Conservation (phyloP, 169 alveolate species). For the Theileria annulata region DNA sequence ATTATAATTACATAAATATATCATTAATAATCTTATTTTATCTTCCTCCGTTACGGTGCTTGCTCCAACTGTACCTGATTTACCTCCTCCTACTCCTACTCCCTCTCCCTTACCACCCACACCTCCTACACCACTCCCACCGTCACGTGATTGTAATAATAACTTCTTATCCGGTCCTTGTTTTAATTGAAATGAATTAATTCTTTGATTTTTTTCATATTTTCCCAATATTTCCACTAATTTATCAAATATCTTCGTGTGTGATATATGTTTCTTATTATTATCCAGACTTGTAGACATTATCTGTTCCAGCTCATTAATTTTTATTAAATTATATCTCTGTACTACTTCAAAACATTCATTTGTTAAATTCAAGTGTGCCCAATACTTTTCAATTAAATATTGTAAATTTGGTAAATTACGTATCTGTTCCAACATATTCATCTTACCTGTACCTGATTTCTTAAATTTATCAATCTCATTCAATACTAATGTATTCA, state of each 20-base stretch:
- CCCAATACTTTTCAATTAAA: slow-evolving; percentile 79
- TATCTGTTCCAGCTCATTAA: slow-evolving; percentile 76
- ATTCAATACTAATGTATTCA: slow-evolving; percentile 74
- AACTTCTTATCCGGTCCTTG: not conserved
- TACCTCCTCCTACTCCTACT: slow-evolving; percentile 38
- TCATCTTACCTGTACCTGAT: slow-evolving; percentile 60
- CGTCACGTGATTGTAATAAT: not conserved
- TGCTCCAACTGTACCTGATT: slow-evolving; percentile 68
- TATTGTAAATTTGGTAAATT: slow-evolving; percentile 77
- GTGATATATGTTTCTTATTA: slow-evolving; percentile 70
- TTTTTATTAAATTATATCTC: slow-evolving; percentile 46
- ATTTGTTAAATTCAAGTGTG: slow-evolving; percentile 74
- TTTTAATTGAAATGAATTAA: not conserved
- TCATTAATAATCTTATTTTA: no score
- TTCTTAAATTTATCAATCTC: slow-evolving; percentile 74
- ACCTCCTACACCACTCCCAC: not conserved
- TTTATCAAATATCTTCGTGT: slow-evolving; percentile 34
- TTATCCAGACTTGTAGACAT: slow-evolving; percentile 76
- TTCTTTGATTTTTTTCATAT: slow-evolving; percentile 12
- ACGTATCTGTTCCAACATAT: slow-evolving; percentile 73
- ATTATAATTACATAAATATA: no score
- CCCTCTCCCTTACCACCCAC: no score
- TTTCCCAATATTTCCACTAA: slow-evolving; percentile 28
- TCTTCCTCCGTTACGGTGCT: no score
- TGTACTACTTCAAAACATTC: slow-evolving; percentile 70